Conservation (phyloP, 2,329 filamentous ascomycete species). For the Hypoxylon sp. region DNA sequence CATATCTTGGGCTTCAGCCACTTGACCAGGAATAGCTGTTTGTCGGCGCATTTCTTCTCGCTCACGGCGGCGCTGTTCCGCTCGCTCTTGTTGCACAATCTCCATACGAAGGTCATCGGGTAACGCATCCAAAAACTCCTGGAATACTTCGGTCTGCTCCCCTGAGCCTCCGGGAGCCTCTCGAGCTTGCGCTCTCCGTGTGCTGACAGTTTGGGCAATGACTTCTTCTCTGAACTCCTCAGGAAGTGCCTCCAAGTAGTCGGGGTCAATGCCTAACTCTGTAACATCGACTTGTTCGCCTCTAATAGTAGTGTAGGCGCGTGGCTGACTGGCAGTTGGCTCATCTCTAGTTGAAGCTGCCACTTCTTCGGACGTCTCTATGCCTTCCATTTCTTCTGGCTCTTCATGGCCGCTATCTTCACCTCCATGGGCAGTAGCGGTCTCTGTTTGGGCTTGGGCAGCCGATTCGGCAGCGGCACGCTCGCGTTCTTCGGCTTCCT, state of each 20-base stretch:
- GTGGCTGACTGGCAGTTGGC: conserved; percentile 66
- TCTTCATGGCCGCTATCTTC: conserved; percentile 55
- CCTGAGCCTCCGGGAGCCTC: conserved; percentile 77
- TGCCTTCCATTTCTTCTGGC: conserved; percentile 54
- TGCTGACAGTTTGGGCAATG: conserved; percentile 88
- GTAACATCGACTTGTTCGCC: conserved; percentile 94
- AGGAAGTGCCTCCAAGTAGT: conserved; percentile 96
- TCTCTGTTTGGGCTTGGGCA: conserved; percentile 64
- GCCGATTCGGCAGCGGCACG: conserved; percentile 70
- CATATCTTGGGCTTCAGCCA: conserved; percentile 75
- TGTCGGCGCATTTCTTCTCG: conserved; percentile 84
- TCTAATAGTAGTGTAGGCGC: conserved; percentile 86
- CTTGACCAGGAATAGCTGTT: conserved; percentile 69
- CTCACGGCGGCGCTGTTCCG: conserved; percentile 88
- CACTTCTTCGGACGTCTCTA: conserved; percentile 55
- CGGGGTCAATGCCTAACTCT: conserved; percentile 91
- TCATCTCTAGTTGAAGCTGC: conserved; percentile 56
- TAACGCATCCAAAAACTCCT: conserved; percentile 93
- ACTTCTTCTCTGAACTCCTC: conserved; percentile 98
- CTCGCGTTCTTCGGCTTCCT: conserved; percentile 78
- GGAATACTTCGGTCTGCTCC: conserved; percentile 86
- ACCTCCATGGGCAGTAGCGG: conserved; percentile 63
- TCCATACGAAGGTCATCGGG: conserved; percentile 92
- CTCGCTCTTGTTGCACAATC: conserved; percentile 89
- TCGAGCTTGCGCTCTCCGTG: conserved; percentile 83